Base-by-base conservation (phyloP, 192 early-diverging fungal species). In the Coemansia sp. region DNA sequence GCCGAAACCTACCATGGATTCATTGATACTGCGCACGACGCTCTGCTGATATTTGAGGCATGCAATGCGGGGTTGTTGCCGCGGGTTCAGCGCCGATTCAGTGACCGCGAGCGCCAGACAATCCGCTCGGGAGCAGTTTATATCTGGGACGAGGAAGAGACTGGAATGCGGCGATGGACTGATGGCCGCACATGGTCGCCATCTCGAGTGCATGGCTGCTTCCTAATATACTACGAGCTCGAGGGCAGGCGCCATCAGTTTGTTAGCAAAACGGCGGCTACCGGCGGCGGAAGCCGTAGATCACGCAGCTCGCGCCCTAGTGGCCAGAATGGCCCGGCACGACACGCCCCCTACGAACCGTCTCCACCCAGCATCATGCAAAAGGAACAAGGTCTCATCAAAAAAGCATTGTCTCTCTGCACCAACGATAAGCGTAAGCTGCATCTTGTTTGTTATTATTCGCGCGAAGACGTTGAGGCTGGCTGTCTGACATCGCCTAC, bases 391-490 rank as follows among this genome's bases (percentile, higher is more conserved):
- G 94, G 94, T 13, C 80, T 96, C 2, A 88, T 94, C 39, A 96
- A 96, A 71, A 92, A 94, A 83, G 89, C 90, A 1, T 89, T 96
- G 65, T 91, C 90, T 26, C 91, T 96, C 47, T 90, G 88, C 61
- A 94, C 92, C 10, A 85, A 88, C 37, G 85, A 88, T 63, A 90
- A 92, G 65, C 88, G 90, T 74, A 92, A 90, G 75, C 73, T 94
- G 59, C 92, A 95, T 65, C 84, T 96, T n/a, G 93, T 96, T 67
- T 92, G 89, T 56, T 96, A 96, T 79, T 96, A 94, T 69, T 88
- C 91, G 46, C 89, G 88, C 61, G 88, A 89, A 45, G 93, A 95
- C 66, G 82, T 90, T 12, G 77, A 87, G 56, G 79, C 69, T 18
- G 88, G 87, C 13, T 78, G 84, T 41, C 79, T 96, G 49, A 77